These are phyloP conservation scores for Hemisphaericaspora subhashii DNA, from an alignment of 1,139 yeast genomes.

Conservation along the genomic window DNA sequence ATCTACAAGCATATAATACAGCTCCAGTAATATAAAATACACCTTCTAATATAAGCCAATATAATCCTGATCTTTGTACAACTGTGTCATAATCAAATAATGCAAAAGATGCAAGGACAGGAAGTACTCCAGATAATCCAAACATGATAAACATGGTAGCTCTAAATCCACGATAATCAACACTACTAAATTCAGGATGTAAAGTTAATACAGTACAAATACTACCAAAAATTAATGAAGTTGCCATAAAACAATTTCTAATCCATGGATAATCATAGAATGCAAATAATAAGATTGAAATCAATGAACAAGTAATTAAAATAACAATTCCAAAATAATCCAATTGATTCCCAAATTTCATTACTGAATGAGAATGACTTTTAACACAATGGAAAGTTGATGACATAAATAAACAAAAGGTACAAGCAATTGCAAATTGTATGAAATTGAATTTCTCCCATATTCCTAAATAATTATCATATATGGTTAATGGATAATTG, in stretches of 20 bases:
- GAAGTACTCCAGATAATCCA: slow-evolving; percentile 78
- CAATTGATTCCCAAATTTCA: slow-evolving; percentile 70
- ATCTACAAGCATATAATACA: slow-evolving; percentile 67
- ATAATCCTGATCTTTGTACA: slow-evolving; percentile 50
- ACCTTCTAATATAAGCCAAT: slow-evolving; percentile 71
- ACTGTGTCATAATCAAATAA: slow-evolving; percentile 42
- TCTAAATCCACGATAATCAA: slow-evolving; percentile 73
- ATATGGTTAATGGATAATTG: slow-evolving; percentile 34
- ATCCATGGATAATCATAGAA: slow-evolving; percentile 49
- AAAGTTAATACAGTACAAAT: slow-evolving; percentile 67
- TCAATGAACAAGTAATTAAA: slow-evolving; percentile 71
- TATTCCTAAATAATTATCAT: slow-evolving; percentile 38
- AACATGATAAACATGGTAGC: slow-evolving; percentile 78
- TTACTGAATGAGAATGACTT: slow-evolving; percentile 65
- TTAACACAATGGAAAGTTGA: slow-evolving; percentile 77
- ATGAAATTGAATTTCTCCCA: slow-evolving; percentile 43
- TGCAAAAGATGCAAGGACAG: slow-evolving; percentile 54
- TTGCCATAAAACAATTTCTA: slow-evolving; percentile 42
- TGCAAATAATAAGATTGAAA: slow-evolving; percentile 70
- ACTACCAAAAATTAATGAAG: slow-evolving; percentile 58
- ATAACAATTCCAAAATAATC: slow-evolving; percentile 87
- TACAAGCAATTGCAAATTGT: slow-evolving; percentile 42
- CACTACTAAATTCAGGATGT: slow-evolving; percentile 62
- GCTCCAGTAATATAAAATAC: slow-evolving; percentile 78
- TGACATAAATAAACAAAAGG: slow-evolving; percentile 68